Percentiles rank a stretch among this genome's conserved stretches.
Evolutionary conservation across 202 grass and related monocot genomes (phyloP).

Genomic region (Brachypodium distachyon): DNA sequence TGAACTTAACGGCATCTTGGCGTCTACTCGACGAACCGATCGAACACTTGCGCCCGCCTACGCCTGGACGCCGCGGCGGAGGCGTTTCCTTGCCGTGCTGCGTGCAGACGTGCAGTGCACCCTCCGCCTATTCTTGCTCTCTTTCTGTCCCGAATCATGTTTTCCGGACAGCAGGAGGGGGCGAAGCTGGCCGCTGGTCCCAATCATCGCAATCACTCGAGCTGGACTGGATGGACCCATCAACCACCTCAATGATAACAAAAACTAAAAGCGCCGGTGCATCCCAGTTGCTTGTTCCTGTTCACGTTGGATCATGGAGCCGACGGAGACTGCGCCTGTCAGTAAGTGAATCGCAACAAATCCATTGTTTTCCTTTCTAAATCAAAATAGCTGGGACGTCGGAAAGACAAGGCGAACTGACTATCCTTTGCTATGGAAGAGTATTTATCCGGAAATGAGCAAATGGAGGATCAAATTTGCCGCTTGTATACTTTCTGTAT

Average conservation of each 20-base stretch:
- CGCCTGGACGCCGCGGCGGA: no score
- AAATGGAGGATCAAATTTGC: not conserved
- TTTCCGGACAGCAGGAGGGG: not conserved
- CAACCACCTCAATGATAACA: conserved; percentile 19
- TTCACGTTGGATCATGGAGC: conserved; percentile 11
- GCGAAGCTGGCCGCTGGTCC: conserved; percentile 19
- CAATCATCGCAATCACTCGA: conserved; percentile 17
- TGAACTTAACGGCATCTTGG: no score
- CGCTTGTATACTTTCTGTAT: not conserved
- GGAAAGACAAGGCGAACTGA: not conserved
- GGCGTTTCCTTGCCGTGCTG: no score
- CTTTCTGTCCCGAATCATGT: not conserved
- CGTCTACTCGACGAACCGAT: not conserved
- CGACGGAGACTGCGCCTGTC: not conserved
- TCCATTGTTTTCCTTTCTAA: conserved; percentile 10
- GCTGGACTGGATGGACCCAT: not conserved
- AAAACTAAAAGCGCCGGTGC: not conserved
- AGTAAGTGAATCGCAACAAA: conserved; percentile 7
- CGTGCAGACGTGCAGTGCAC: conserved; percentile 15
- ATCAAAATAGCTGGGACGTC: conserved; percentile 12
- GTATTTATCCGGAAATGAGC: not conserved
- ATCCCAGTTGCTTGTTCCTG: conserved; percentile 8
- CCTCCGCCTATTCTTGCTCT: not conserved
- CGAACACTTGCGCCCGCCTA: not conserved
- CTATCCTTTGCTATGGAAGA: not conserved